Percentiles rank a stretch among this genome's conserved stretches.
Conservation (phyloP, 164 flowering plant genomes). For the Nymphaea thermarum region DNA sequence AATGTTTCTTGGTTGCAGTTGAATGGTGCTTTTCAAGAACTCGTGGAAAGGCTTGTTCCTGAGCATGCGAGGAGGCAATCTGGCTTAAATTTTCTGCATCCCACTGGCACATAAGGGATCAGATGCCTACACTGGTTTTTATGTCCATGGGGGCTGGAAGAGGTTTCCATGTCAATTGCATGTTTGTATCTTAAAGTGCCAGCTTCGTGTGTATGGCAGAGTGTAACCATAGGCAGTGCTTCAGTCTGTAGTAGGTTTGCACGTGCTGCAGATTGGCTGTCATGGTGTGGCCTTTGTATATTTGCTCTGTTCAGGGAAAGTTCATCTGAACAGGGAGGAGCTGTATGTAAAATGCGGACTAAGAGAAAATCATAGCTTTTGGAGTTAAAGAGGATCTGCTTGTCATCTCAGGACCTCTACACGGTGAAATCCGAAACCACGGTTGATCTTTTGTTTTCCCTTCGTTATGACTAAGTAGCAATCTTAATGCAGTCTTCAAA, state of each 20-base stretch:
- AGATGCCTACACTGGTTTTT: neutral
- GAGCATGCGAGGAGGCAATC: constrained; percentile 46
- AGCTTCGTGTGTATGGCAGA: neutral
- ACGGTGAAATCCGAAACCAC: neutral
- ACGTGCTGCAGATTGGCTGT: neutral
- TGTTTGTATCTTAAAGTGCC: neutral
- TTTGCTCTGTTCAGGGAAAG: neutral
- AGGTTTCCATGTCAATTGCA: neutral
- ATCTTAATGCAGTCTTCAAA: too few relatives aligned
- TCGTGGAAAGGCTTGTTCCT: constrained; percentile 47
- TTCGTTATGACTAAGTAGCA: too few relatives aligned
- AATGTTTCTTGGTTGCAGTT: constrained; percentile 18
- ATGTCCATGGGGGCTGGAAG: neutral
- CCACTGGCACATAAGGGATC: constrained; percentile 14
- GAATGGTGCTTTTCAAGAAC: constrained; percentile 53
- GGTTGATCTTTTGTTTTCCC: neutral
- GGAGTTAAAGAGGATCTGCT: neutral
- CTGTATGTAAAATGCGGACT: neutral
- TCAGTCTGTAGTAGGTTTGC: neutral
- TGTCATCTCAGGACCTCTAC: neutral
- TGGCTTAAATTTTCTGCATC: constrained; percentile 23
- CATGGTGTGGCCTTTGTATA: neutral
- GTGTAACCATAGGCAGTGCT: neutral
- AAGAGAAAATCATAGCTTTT: neutral
- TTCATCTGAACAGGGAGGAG: neutral